phyloP scores from a whole-genome alignment of 768 basidiomycete species.

The Lactarius sp. region DNA sequence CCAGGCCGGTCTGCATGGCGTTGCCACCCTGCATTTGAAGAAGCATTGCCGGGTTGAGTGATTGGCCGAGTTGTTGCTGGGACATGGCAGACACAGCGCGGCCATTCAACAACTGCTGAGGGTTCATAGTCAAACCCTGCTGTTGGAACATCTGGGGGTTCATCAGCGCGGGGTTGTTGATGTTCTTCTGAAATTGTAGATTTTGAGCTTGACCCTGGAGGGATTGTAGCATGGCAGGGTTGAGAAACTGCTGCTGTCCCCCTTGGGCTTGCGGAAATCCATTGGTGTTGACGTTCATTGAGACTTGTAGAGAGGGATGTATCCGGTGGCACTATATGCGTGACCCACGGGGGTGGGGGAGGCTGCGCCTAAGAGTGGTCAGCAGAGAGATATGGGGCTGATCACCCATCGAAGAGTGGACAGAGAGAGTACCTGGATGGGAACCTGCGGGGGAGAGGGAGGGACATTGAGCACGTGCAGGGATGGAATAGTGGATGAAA shows the following conservation, averaged over 20 bases:
- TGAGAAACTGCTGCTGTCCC: constrained; percentile 21
- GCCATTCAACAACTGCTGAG: constrained; percentile 23
- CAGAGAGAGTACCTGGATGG: constrained; percentile 13
- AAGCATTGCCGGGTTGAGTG: constrained; percentile 23
- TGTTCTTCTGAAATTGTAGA: constrained; percentile 22
- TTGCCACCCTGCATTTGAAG: constrained; percentile 20
- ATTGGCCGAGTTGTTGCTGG: constrained; percentile 22
- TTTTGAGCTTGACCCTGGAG: constrained; percentile 22
- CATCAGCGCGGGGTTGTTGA: constrained; percentile 17
- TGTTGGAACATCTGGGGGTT: constrained; percentile 25
- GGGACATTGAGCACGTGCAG: constrained; percentile 19
- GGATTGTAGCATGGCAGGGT: constrained; percentile 18
- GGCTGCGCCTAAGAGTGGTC: neutral
- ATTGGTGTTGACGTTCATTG: constrained; percentile 24
- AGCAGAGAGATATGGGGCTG: constrained; percentile 2
- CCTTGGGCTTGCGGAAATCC: constrained; percentile 22
- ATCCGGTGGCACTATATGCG: constrained; percentile 7
- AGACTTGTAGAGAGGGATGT: neutral
- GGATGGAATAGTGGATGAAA: constrained; percentile 7
- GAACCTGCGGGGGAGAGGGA: neutral
- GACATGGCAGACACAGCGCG: constrained; percentile 14
- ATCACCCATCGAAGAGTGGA: constrained; percentile 7
- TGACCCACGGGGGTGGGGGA: constrained; percentile 6
- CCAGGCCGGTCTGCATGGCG: constrained; percentile 19
- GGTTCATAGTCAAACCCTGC: constrained; percentile 19